Base-by-base conservation (phyloP, 2,329 filamentous ascomycete species). In the Aspergillus jensenii region DNA sequence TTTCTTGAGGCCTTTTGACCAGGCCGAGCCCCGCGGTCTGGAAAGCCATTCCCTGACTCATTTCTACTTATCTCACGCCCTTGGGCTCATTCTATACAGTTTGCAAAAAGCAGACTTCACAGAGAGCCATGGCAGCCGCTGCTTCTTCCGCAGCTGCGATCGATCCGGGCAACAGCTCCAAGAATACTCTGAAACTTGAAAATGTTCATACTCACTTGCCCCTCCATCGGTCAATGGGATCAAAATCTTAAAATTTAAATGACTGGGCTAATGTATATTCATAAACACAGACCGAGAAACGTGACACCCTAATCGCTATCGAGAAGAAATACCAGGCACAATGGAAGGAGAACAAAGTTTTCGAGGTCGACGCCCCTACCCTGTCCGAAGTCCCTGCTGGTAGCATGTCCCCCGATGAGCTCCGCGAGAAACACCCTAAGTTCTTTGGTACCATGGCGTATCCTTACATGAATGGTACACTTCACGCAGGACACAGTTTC, bases 401-500 rank as follows among this genome's bases (percentile, higher is more conserved):
- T 70, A 87, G 89, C 60, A 87, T 93, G 67, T 82, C 88, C 51
- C 82, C 90, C 58, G 85, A 85, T 62, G 88, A 95, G 69, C 82
- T 96, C 63, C 90, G 90, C 71, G 83, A 88, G 69, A 88, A 92
- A 74, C 80, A 90, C 68, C 93, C 93, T 66, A 98, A 98, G 79
- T 96, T 93, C 82, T 96, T 93, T 72, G 91, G 89, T 59, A 88
- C 85, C 55, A 89, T 90, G 79, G 87, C 85, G 67, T 90, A 88
- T 68, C 86, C 87, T 21, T 93, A 91, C 75, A 91, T 92, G 88
- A 96, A 96, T 76, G 91, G 91, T 62, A 90, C 87, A 59, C 83
- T 96, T 25, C 93, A 98, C 72, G 91, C 90, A 33, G 95, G 95
- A 21, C 95, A 99, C 80, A 89, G 87, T 67, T 98, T 99, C 76